Conservation (phyloP, 2,329 filamentous ascomycete species). For the Aureobasidium uvarum region DNA sequence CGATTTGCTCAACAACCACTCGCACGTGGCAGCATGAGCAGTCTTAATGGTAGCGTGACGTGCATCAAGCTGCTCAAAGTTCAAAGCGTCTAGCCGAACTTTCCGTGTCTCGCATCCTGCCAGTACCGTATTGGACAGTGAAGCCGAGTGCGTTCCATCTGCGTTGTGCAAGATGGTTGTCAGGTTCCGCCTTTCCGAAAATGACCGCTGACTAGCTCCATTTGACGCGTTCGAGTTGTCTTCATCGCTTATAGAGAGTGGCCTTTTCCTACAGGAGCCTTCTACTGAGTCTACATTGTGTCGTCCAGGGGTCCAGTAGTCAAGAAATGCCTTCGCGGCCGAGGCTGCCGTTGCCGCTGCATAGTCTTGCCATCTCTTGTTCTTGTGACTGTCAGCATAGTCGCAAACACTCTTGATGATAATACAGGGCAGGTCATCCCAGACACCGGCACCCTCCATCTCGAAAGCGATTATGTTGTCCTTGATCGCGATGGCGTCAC, state of each 20-base stretch:
- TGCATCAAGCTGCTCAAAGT: conserved; percentile 36
- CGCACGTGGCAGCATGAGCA: conserved; percentile 44
- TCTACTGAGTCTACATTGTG: background rate
- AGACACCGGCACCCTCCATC: conserved; percentile 30
- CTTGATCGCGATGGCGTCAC: conserved; percentile 3
- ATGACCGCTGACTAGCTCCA: background rate
- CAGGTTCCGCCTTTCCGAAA: background rate
- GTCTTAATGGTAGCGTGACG: conserved; percentile 42
- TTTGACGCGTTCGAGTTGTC: background rate
- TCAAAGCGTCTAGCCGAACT: background rate
- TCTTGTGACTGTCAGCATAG: conserved; percentile 30
- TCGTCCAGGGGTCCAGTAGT: background rate
- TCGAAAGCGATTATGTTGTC: conserved; percentile 27
- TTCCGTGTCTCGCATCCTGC: background rate
- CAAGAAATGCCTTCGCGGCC: conserved; percentile 27
- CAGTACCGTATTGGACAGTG: background rate
- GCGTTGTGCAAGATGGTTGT: too few species aligned
- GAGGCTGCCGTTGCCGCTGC: conserved; percentile 28
- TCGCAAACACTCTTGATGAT: conserved; percentile 29
- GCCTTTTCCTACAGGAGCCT: background rate
- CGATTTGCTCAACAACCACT: conserved; percentile 43
- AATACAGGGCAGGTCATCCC: conserved; percentile 27
- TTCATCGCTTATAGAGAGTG: background rate
- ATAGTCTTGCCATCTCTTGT: conserved; percentile 29
- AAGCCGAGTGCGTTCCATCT: background rate